phyloP scores from a whole-genome alignment of 1,139 yeast species.

The Candida pseudocylindracea region DNA sequence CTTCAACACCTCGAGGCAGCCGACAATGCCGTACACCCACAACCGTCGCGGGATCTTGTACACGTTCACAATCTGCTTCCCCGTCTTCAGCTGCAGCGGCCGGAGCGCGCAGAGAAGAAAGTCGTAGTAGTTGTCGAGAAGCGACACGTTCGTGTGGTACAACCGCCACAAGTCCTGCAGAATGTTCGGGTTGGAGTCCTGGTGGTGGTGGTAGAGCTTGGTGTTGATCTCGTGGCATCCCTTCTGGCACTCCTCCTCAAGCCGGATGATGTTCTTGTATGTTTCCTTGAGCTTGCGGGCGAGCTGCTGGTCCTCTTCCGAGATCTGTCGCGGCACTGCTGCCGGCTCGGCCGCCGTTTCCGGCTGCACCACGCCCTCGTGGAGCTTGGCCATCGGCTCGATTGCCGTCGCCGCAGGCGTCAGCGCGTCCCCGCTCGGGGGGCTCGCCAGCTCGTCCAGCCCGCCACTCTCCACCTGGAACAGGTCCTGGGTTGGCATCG shows the following conservation, averaged over 20 bases:
- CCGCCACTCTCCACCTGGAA: too few relatives aligned
- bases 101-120: conserved; percentile 48
- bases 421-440: too few relatives aligned
- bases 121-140: conserved; percentile 49
- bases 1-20: conserved; percentile 55
- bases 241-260: conserved; percentile 49
- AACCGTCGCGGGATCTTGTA: conserved; percentile 57
- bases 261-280: conserved; percentile 42
- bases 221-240: conserved; percentile 34
- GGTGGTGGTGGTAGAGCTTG: conserved; percentile 9
- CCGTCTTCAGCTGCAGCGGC: conserved; percentile 35
- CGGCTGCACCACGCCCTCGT: conserved; percentile 1
- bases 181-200: conserved; percentile 10
- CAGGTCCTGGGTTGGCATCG: too few relatives aligned
- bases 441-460: too few relatives aligned
- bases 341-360: conserved; percentile 2
- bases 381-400: conserved; percentile 1
- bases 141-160: conserved; percentile 40
- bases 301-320: conserved; percentile 48
- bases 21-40: conserved; percentile 74
- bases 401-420: conserved; percentile 4
- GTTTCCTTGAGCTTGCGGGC: conserved; percentile 56
- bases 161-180: conserved; percentile 49
- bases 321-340: conserved; percentile 15
- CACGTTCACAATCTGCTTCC: conserved; percentile 50